Evolutionary conservation across 2,329 filamentous ascomycete species (phyloP).

Genomic region (Macroventuria anomochaeta): DNA sequence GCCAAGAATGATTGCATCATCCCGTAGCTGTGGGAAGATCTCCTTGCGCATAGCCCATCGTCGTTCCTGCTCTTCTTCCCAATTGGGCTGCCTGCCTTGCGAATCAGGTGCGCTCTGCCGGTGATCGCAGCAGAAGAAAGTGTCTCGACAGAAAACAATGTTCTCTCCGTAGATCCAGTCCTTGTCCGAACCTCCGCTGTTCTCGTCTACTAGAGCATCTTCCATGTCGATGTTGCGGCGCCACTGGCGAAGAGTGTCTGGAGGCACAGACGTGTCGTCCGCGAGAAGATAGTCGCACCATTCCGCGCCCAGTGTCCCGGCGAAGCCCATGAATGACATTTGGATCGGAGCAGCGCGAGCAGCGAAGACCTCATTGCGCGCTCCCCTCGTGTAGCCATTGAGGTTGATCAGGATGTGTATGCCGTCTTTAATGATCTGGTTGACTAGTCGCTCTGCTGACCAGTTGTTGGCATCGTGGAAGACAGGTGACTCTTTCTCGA

Average conservation of each 20-base stretch:
- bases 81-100: slow-evolving; percentile 68
- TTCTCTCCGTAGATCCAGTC: slow-evolving; percentile 97
- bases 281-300: slow-evolving; percentile 98
- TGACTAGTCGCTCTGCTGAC: slow-evolving; percentile 81
- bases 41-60: slow-evolving; percentile 94
- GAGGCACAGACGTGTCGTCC: slow-evolving; percentile 85
- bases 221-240: slow-evolving; percentile 76
- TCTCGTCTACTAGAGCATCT: slow-evolving; percentile 68
- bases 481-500: slow-evolving; percentile 88
- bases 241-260: slow-evolving; percentile 78
- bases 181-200: slow-evolving; percentile 72
- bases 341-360: slow-evolving; percentile 93
- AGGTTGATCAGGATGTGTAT: slow-evolving; percentile 96
- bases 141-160: slow-evolving; percentile 91
- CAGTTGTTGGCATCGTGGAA: slow-evolving; percentile 89
- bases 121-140: slow-evolving; percentile 98
- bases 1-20: slow-evolving; percentile 88
- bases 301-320: slow-evolving; percentile 91
- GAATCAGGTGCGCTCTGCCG: slow-evolving; percentile 83
- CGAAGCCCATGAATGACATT: slow-evolving; percentile 99
- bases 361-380: slow-evolving; percentile 96
- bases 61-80: slow-evolving; percentile 81
- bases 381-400: slow-evolving; percentile 96
- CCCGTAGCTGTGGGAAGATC: slow-evolving; percentile 80
- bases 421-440: slow-evolving; percentile 83